Evolutionary conservation across 78 protist species (phyloP), one percentile per base, ranked within the genome.

Genomic region (Emiliania huxleyi): DNA sequence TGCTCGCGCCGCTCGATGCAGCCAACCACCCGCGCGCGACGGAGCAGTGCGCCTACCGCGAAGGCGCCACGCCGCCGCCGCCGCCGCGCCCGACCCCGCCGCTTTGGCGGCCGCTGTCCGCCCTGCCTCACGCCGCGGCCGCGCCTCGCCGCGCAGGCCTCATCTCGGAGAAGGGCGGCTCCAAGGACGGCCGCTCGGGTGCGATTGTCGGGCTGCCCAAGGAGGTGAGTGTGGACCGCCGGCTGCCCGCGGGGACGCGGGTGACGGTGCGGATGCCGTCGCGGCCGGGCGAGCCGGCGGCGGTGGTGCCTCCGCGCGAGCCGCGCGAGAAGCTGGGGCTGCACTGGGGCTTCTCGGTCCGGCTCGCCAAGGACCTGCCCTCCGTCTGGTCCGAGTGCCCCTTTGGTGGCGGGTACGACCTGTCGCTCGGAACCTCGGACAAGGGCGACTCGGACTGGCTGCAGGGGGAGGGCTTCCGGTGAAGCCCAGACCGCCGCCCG

Each of bases 371-470:
- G 18, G 1, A 35, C 33, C 93, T 91, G n/a, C 26, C 29, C 26
- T 42, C 37, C 33, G 93, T 75, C 23, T 71, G 75, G 81, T 2
- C 71, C 8, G 62, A 91, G 48, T 38, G 88, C 29, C 93, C 93
- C 42, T 75, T 4, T 45, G 23, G 8, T 4, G 96, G 90, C 46
- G 95, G 96, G n/a, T 96, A 96, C 81, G 97, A 96, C 55, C 71
- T 88, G 35, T 73, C 71, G 29, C 62, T 96, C 25, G 97, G 97
- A 8, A 95, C 95, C 18, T 91, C 93, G 8, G 96, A 96, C 84
- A 33, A 94, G 3, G 97, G 94, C 37, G 91, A 38, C 44, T 3
- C 48, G 77, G 26, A 26, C n/a, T 52, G 62, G 91, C 6, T 18
- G 6, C 5, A 49, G 23, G 56, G 42, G n/a, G 52, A 21, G n/a